Conservation (phyloP, 208 protist species). For the Wallacemonas sp. region DNA sequence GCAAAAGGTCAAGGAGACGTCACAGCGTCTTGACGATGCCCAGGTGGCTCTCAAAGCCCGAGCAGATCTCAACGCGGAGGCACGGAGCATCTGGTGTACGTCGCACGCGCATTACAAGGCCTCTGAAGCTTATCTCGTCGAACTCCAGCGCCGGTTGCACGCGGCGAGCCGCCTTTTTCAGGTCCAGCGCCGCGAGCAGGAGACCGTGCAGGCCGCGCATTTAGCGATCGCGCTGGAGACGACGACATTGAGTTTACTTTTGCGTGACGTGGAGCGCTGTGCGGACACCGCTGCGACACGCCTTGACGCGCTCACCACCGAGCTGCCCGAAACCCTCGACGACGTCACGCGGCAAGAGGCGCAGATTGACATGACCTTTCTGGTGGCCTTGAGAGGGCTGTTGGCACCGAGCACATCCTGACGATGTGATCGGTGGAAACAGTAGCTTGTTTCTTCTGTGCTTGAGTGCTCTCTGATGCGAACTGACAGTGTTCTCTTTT, state of each 20-base stretch:
- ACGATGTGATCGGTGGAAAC: no score
- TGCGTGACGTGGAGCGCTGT: constrained; percentile 39
- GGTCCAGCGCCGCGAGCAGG: constrained; percentile 64
- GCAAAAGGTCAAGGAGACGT: constrained; percentile 14
- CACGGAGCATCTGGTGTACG: constrained; percentile 32
- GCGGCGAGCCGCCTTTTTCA: constrained; percentile 51
- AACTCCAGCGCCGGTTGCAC: constrained; percentile 39
- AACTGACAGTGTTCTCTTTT: no score
- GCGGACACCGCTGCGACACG: constrained; percentile 17
- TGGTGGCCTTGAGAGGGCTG: constrained; percentile 21
- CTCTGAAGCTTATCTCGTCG: constrained; percentile 29
- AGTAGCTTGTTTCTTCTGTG: no score
- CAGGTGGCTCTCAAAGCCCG: constrained; percentile 5
- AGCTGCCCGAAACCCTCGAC: constrained; percentile 22
- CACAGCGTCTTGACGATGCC: neutral
- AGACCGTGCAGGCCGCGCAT: constrained; percentile 66
- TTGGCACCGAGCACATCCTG: constrained; percentile 8
- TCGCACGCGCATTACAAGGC: constrained; percentile 42
- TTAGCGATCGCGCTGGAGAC: constrained; percentile 52
- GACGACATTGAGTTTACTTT: constrained; percentile 42
- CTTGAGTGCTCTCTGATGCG: no score
- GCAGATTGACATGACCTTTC: constrained; percentile 22
- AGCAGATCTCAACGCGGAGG: constrained; percentile 16
- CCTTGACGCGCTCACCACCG: constrained; percentile 20
- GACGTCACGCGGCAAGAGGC: constrained; percentile 2